These are phyloP conservation scores for Ascochyta rabiei DNA, from an alignment of 2,329 filamentous ascomycete genomes.

Conservation along the genomic window DNA sequence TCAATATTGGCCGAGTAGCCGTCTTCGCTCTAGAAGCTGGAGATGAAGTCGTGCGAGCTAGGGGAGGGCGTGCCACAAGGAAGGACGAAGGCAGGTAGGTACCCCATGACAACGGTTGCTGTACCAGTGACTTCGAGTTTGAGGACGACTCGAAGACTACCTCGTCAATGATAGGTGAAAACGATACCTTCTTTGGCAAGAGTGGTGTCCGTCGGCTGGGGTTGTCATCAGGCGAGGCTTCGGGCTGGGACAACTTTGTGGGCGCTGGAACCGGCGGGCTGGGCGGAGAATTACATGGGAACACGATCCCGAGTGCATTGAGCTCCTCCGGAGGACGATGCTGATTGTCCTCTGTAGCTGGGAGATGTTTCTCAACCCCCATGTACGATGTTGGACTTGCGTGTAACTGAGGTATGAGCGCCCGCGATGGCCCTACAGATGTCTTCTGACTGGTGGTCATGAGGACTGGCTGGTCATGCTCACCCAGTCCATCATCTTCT, in stretches of 20 bases:
- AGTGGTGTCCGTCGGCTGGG: not conserved
- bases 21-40: not conserved
- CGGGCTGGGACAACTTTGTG: not conserved
- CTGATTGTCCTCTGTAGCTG: not conserved
- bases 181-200: slow-evolving; percentile 4
- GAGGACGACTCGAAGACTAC: not conserved
- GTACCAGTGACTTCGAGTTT: not conserved
- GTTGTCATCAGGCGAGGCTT: too few relatives aligned
- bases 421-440: not conserved
- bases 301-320: slow-evolving; percentile 11
- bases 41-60: not conserved
- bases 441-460: too few relatives aligned
- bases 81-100: slow-evolving; percentile 11
- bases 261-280: not conserved
- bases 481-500: not conserved
- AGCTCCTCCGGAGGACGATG: not conserved
- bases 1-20: slow-evolving; percentile 1
- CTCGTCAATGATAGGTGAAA: slow-evolving; percentile 11
- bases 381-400: too few relatives aligned
- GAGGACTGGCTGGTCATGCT: too few relatives aligned
- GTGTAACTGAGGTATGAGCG: not conserved
- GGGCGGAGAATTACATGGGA: not conserved
- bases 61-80: not conserved
- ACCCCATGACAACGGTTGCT: not conserved
- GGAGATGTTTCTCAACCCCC: too few relatives aligned